These are phyloP conservation scores for Eucalyptus pauciflora DNA, from an alignment of 345 rosid genomes.

Conservation along the genomic window DNA sequence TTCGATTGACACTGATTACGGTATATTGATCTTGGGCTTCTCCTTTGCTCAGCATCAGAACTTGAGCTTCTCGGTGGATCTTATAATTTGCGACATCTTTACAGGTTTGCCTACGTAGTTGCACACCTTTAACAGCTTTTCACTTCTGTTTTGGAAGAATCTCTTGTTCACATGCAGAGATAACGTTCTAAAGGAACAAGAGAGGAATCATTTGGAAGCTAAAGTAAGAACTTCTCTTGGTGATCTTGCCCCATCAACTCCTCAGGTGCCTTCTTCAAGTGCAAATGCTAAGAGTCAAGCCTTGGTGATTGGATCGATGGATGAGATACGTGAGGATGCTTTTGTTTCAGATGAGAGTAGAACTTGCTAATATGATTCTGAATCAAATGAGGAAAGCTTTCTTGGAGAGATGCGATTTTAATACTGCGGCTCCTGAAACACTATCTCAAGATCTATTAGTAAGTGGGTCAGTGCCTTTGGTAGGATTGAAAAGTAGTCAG, in stretches of 20 bases:
- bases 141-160: conserved; percentile 88
- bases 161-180: conserved; percentile 70
- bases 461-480: conserved; percentile 20
- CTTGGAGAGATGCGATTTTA: conserved; percentile 21
- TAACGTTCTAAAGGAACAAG: conserved; percentile 40
- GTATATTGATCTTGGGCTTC: conserved; percentile 68
- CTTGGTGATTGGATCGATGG: conserved; percentile 47
- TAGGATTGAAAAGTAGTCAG: conserved; percentile 37
- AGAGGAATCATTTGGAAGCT: conserved; percentile 20
- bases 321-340: conserved; percentile 72
- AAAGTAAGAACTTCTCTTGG: conserved; percentile 1
- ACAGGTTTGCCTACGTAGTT: conserved; percentile 57
- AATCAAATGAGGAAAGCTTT: conserved; percentile 19
- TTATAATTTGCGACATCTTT: conserved; percentile 54
- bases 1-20: conserved; percentile 32
- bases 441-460: conserved; percentile 13
- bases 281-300: conserved; percentile 11
- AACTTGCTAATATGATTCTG: conserved; percentile 19
- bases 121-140: conserved; percentile 70
- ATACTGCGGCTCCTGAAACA: conserved; percentile 22
- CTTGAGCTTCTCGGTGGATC: conserved; percentile 31
- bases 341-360: conserved; percentile 35
- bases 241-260: conserved; percentile 20
- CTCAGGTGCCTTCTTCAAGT: conserved; percentile 16
- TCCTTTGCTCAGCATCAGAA: conserved; percentile 40